Conservation (phyloP, 768 basidiomycete genomes). For the Xerocomellus amylosporus region DNA sequence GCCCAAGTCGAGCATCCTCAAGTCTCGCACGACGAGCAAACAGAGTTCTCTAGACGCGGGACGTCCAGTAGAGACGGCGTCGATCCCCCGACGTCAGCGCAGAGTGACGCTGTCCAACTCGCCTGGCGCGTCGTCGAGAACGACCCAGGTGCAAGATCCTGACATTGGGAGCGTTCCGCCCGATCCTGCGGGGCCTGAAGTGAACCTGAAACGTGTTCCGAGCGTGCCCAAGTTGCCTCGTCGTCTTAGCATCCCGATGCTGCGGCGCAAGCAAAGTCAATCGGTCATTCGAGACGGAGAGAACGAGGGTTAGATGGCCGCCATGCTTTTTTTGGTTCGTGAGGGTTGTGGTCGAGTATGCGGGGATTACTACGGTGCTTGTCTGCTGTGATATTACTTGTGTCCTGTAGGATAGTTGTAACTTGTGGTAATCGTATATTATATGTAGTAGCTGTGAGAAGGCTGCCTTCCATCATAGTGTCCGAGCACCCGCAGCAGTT, state of each 20-base stretch:
- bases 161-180: neutral
- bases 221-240: constrained; percentile 27
- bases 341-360: neutral
- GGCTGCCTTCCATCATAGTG: no score
- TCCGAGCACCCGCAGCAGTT: no score
- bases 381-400: constrained; percentile 3
- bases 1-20: constrained; percentile 16
- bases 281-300: neutral
- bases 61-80: neutral
- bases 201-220: constrained; percentile 13
- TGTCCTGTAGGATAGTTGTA: neutral
- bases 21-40: constrained; percentile 8
- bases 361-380: neutral
- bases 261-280: constrained; percentile 29
- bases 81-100: constrained; percentile 11
- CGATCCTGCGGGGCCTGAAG: neutral
- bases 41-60: constrained; percentile 1
- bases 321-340: neutral
- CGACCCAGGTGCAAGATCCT: neutral
- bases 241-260: constrained; percentile 28
- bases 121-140: neutral
- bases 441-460: neutral
- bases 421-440: neutral
- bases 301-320: neutral
- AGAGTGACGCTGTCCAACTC: constrained; percentile 23